Base-by-base conservation (phyloP, 2,329 filamentous ascomycete species). In the Aspergillus hiratsukae region DNA sequence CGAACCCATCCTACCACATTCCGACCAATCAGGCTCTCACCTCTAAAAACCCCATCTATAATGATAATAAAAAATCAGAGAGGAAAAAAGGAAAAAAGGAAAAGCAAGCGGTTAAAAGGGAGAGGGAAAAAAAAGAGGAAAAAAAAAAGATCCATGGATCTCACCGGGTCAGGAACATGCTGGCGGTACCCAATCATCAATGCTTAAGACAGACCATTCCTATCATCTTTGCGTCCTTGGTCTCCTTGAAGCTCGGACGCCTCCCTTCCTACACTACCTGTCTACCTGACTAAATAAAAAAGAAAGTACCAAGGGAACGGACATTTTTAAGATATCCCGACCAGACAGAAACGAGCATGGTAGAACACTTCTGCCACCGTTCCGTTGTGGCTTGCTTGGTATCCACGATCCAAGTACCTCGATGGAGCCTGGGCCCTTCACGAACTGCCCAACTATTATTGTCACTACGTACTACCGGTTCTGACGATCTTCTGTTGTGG, bases 101-200 rank as follows among this genome's bases (percentile, higher is more conserved):
- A 37, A 35, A 35, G 29, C 4, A 17, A 37, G 17, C 31, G 5
- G 31, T 17, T 37, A 37, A 37, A 37, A 21, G 3, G 6, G 10
- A 19, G 9, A 43, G 3, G 21, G 21, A 3, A 21, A 4, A 21
- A 11, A 9, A 43, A 10, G 4, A 43, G 21, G 1, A 3, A 43
- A 19, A n/a, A 21, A 43, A 43, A 21, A 19, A 11, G 2, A 21
- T 9, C 48, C 49, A 25, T 53, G 29, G 54, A 28, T 41, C 25
- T 31, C 35, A 52, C 49, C 14, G 46, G 48, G 53, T 41, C 48
- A 51, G 53, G 53, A 49, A 48, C 53, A 37, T 17, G 19, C 27
- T 37, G 19, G 25, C 48, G 53, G 53, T 55, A 55, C 53, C 53
- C 53, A 55, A 55, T 55, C 53, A 55, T 43, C 37, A 10, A 23